Base-by-base conservation (phyloP, 108 stramenopile species). In the Parietichytrium sp. region DNA sequence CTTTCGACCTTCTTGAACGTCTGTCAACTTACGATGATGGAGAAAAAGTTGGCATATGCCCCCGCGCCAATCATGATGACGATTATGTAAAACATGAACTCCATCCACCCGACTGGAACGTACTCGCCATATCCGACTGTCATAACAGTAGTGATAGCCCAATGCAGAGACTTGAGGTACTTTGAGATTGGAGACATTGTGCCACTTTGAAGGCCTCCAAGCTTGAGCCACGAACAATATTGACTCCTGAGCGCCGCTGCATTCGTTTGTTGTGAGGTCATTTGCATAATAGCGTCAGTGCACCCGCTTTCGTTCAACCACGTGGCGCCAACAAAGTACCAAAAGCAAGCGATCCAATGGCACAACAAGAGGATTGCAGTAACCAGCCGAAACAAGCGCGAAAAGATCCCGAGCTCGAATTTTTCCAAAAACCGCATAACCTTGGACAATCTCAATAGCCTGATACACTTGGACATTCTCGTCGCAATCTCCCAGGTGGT, bases 81-180 rank as follows among this genome's bases (percentile, higher is more conserved):
- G 0, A 79, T 50, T 4, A 79, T 79, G 10, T 48, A 25, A 10
- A 79, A 33, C 12, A 49, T 3, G 48, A 31, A 26, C 78, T 79
- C 78, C 3, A 23, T 16, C 7, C 27, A 4, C 4, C 27, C 25
- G 29, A 48, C 20, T 13, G 78, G 78, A 15, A 79, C 49, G 10
- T 50, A 50, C 49, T 79, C 78, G 4, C 78, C 78, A 20, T 79
- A 79, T 15, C 78, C 78, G 4, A 79, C 47, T 18, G 78, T 79
- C 78, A 48, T 79, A 25, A 79, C 50, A 16, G 78, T 79, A 12
- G 78, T 27, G 49, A 79, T 49, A 10, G 78, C 27, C 78, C 78
- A 79, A 33, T 79, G 50, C n/a, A 79, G 25, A 16, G 78, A 79
- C 16, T 30, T 23, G 31, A 79, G 48, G 29, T 79, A 79, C 27